Percentiles rank a stretch among this genome's conserved stretches.
phyloP scores from a whole-genome alignment of 2,329 filamentous ascomycete species.

The Dendrostoma leiphaemia region DNA sequence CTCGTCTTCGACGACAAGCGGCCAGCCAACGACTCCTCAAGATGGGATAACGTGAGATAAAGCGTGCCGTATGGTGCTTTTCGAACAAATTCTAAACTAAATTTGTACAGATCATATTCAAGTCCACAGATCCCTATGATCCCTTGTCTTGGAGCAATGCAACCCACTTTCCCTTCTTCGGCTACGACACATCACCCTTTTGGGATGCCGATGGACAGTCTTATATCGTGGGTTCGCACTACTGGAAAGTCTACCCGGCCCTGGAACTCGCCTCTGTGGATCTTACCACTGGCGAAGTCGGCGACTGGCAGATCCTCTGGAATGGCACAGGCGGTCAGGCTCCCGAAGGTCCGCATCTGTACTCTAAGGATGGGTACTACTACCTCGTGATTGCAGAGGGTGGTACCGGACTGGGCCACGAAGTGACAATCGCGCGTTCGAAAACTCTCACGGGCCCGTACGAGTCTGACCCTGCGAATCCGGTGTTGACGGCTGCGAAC shows the following conservation, averaged over 20 bases:
- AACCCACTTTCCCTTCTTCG: conserved; percentile 45
- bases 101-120: conserved; percentile 40
- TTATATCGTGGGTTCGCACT: conserved; percentile 45
- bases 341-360: conserved; percentile 55
- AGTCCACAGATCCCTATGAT: conserved; percentile 40
- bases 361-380: conserved; percentile 48
- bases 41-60: conserved; percentile 35
- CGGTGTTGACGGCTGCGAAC: conserved; percentile 44
- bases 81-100: neutral
- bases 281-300: conserved; percentile 37
- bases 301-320: conserved; percentile 41
- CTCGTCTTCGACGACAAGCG: conserved; percentile 34
- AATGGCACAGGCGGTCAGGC: conserved; percentile 43
- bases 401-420: conserved; percentile 48
- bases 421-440: conserved; percentile 46
- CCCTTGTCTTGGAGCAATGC: conserved; percentile 45
- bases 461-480: conserved; percentile 40
- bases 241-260: conserved; percentile 37
- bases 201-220: conserved; percentile 55
- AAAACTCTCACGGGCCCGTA: conserved; percentile 42
- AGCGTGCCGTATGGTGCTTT: no score
- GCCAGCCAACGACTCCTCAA: conserved; percentile 28
- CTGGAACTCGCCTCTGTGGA: conserved; percentile 39
- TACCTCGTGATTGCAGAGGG: conserved; percentile 53
- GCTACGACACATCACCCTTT: conserved; percentile 54